Percentiles rank a stretch among this genome's conserved stretches.
These are phyloP conservation scores for Pestalotiopsis sp. DNA, from an alignment of 2,329 filamentous ascomycete species.

Conservation along the genomic window DNA sequence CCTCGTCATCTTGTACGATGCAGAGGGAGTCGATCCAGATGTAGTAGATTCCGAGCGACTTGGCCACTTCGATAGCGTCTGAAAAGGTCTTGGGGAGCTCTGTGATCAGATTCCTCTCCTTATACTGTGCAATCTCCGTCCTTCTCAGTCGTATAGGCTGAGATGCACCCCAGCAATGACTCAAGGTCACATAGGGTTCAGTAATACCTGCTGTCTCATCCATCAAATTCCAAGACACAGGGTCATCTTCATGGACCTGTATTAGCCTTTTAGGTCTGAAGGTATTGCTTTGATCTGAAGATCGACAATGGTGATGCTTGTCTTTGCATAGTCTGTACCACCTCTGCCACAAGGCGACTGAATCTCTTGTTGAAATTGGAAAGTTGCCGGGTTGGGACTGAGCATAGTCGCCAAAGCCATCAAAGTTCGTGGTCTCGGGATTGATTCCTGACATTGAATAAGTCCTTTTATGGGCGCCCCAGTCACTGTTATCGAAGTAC, in stretches of 20 bases:
- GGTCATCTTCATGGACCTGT: not conserved
- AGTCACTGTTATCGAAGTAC: not conserved
- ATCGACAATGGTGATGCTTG: not conserved
- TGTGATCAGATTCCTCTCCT: not conserved
- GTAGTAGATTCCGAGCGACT: slow-evolving; percentile 6
- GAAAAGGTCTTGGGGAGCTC: not conserved
- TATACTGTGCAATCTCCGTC: not conserved
- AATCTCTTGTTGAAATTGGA: not conserved
- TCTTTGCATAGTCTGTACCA: not conserved
- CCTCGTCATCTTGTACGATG: slow-evolving; percentile 10
- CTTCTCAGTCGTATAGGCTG: not conserved
- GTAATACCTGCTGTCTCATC: not conserved
- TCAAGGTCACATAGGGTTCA: not conserved
- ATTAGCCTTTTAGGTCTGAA: not conserved
- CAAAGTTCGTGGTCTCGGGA: not conserved
- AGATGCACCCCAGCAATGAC: not conserved
- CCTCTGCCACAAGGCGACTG: not conserved
- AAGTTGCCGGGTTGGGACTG: not conserved
- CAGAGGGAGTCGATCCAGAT: slow-evolving; percentile 17
- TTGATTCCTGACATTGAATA: not conserved
- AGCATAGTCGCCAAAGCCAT: not conserved
- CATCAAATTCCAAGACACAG: not conserved
- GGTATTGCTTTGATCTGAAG: not conserved
- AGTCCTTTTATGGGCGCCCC: not conserved
- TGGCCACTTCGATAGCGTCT: slow-evolving; percentile 5